Base-by-base conservation (phyloP, 257 asterid genomes). In the Solanum pennellii region DNA sequence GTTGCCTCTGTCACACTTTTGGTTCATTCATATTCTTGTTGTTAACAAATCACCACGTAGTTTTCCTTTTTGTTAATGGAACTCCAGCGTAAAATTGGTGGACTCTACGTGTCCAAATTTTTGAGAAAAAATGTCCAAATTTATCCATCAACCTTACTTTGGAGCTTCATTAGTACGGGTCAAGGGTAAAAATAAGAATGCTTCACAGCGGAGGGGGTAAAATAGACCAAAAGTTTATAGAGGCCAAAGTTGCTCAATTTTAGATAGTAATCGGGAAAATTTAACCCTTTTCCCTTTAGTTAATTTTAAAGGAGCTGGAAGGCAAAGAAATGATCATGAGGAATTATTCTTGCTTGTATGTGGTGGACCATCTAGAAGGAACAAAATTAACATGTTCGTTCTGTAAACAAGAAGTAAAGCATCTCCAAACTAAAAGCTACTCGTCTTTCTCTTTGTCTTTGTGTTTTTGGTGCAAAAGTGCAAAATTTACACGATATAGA, bases 401-500 rank as follows among this genome's bases (percentile, higher is more conserved):
- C 16, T 37, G 83, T 37, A 41, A 69, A 20, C 82, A 74, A 37
- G 31, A 21, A 39, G 1, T 18, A 74, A 21, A 39, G 9, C 52
- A 74, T 74, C 0, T 0, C 27, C 20, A 20, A 39, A 21, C 20
- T 39, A 74, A 74, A 74, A 21, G 49, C 31, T 74, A 21, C 82
- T 21, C 3, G 12, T 39, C 52, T 39, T 39, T 39, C 31, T 21
- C 47, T 73, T 37, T 74, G 31, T 74, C 29, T 37, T 21, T 74
- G 82, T 74, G 52, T 74, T 74, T 74, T 74, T 74, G 82, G 82
- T 37, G 82, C 82, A 74, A 37, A 35, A 74, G 1, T 74, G 45
- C 6, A 74, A 11, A 73, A 39, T 11, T 25, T 74, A 74, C 49
- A 37, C 4, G 52, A 37, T 74, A 10, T 74, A 72, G 80, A 35